phyloP scores from a whole-genome alignment of 1,139 yeast genomes.

The Saccharomycopsis phalli region DNA sequence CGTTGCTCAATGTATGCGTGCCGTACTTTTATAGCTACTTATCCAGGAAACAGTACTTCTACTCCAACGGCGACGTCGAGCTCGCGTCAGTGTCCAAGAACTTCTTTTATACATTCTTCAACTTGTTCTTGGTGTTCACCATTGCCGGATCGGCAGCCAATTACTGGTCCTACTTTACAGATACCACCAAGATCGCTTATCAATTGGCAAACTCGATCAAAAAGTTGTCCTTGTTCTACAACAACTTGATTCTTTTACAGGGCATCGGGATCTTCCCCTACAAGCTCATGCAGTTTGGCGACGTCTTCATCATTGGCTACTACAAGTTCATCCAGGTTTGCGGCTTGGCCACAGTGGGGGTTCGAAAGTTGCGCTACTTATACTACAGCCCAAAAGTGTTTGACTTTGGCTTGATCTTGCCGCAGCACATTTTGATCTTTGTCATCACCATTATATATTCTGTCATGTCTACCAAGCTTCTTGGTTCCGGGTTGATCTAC shows the following conservation, averaged over 20 bases:
- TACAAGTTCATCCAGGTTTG: constrained; percentile 39
- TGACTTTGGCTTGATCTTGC: constrained; percentile 73
- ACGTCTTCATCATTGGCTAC: constrained; percentile 48
- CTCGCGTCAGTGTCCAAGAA: constrained; percentile 66
- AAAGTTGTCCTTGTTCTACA: constrained; percentile 62
- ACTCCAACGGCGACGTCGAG: constrained; percentile 71
- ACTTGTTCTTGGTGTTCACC: constrained; percentile 68
- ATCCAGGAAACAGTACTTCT: constrained; percentile 60
- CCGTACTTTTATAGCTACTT: constrained; percentile 65
- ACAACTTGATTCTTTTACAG: constrained; percentile 63
- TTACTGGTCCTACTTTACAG: constrained; percentile 68
- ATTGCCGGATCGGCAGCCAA: constrained; percentile 74
- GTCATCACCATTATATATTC: constrained; percentile 72
- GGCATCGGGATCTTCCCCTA: constrained; percentile 76
- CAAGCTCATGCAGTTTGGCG: constrained; percentile 56
- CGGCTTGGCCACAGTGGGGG: constrained; percentile 21
- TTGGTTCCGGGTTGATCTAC: constrained; percentile 65
- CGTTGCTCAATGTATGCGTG: constrained; percentile 54
- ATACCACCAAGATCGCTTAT: constrained; percentile 65
- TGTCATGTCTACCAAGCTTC: constrained; percentile 66
- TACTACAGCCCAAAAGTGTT: constrained; percentile 64
- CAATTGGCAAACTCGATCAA: constrained; percentile 65
- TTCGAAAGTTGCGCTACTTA: constrained; percentile 53
- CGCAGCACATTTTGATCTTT: constrained; percentile 70
- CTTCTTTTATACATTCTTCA: constrained; percentile 70